These are phyloP conservation scores for Phaeosphaeria sp. DNA, from an alignment of 2,329 filamentous ascomycete genomes.

Conservation along the genomic window DNA sequence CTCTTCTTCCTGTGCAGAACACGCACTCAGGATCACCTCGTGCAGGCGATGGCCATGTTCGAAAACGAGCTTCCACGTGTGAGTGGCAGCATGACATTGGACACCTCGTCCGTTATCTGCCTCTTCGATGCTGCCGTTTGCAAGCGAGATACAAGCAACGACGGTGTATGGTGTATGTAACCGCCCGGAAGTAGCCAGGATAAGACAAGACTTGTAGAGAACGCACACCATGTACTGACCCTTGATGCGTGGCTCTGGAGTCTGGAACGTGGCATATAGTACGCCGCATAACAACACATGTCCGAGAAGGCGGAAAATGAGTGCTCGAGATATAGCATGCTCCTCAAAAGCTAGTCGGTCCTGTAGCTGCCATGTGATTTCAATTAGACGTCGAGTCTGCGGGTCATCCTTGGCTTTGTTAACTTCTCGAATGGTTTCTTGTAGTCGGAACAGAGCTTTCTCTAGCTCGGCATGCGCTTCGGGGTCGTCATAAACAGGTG, in stretches of 20 bases:
- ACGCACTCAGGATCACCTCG: constrained; percentile 87
- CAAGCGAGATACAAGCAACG: constrained; percentile 74
- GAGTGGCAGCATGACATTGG: constrained; percentile 83
- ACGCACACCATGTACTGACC: constrained; percentile 86
- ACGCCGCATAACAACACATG: constrained; percentile 82
- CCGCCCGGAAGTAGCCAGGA: constrained; percentile 73
- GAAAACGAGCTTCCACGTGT: constrained; percentile 92
- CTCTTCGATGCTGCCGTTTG: constrained; percentile 71
- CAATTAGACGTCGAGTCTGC: constrained; percentile 70
- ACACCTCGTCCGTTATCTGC: constrained; percentile 82
- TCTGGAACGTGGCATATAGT: constrained; percentile 83
- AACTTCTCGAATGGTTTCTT: constrained; percentile 78
- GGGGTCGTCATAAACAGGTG: constrained; percentile 84
- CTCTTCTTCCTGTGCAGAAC: constrained; percentile 77
- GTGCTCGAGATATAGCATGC: constrained; percentile 51
- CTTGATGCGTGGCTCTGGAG: constrained; percentile 64
- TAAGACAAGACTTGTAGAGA: constrained; percentile 80
- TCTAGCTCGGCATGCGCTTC: constrained; percentile 81
- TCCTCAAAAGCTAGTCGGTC: constrained; percentile 78
- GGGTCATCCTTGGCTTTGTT: constrained; percentile 84
- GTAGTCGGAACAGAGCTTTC: constrained; percentile 72
- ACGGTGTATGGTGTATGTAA: constrained; percentile 74
- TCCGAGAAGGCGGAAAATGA: constrained; percentile 77
- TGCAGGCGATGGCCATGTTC: constrained; percentile 77
- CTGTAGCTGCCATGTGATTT: constrained; percentile 85